A percentile compares a stretch with the other conserved stretches of the same genome.
phyloP scores from a whole-genome alignment of 805 yeast species.

The Wickerhamiella sergipiensis region DNA sequence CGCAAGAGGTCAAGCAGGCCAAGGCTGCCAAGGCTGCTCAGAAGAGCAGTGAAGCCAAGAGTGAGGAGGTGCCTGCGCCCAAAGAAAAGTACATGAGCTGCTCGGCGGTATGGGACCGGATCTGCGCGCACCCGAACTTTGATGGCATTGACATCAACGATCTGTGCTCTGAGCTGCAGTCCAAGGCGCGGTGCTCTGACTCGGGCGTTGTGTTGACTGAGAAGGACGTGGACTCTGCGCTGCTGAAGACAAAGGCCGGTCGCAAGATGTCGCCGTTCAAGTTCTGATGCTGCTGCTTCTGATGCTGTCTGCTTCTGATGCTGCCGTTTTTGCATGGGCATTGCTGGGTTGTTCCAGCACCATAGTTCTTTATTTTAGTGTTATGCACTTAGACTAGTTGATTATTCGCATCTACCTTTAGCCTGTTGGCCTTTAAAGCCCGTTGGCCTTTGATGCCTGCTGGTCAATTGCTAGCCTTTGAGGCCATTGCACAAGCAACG shows the following conservation, averaged over 20 bases:
- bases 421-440: no score
- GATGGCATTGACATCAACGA: slow-evolving; percentile 91
- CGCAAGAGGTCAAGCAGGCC: slow-evolving; percentile 3
- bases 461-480: no score
- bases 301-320: background rate
- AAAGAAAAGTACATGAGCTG: slow-evolving; percentile 41
- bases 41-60: background rate
- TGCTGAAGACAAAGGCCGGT: slow-evolving; percentile 7
- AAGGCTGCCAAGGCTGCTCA: no score
- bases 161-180: slow-evolving; percentile 73
- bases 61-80: slow-evolving; percentile 22
- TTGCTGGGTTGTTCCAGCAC: no score
- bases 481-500: no score
- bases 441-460: no score
- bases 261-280: background rate
- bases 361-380: background rate
- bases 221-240: slow-evolving; percentile 55
- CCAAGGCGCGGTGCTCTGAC: slow-evolving; percentile 92
- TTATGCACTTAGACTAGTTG: background rate
- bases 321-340: no score
- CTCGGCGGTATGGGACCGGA: slow-evolving; percentile 92
- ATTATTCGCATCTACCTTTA: background rate
- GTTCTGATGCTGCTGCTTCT: background rate
- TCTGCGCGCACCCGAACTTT: slow-evolving; percentile 85
- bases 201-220: slow-evolving; percentile 79